Conservation (phyloP, 2,329 filamentous ascomycete species). For the Cladosporium phlei region DNA sequence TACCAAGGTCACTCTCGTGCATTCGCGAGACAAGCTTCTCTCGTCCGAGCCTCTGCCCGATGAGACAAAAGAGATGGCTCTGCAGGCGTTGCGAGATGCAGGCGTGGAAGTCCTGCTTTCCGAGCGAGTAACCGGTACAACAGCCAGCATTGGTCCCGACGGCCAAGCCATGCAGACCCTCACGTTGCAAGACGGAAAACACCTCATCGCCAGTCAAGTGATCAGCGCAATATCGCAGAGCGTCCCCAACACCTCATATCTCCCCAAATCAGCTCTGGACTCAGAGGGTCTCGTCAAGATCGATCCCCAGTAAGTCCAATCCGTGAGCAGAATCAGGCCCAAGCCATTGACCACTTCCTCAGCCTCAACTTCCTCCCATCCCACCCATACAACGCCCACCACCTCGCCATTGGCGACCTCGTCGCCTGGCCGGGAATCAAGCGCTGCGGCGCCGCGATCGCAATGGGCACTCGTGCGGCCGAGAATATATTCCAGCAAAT, state of each 20-base stretch:
- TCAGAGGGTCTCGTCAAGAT: conserved; percentile 64
- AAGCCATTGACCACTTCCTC: too few species aligned
- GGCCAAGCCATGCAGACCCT: conserved; percentile 43
- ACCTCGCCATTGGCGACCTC: conserved; percentile 68
- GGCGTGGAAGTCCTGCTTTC: conserved; percentile 63
- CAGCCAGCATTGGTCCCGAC: conserved; percentile 43
- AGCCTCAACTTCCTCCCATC: conserved; percentile 53
- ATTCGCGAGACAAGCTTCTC: conserved; percentile 65
- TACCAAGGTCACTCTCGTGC: conserved; percentile 66
- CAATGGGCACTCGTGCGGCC: conserved; percentile 63
- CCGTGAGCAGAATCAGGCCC: too few species aligned
- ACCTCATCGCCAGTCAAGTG: conserved; percentile 59
- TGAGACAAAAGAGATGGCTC: conserved; percentile 60
- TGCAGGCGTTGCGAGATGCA: conserved; percentile 54
- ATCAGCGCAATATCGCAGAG: conserved; percentile 65
- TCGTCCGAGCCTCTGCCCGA: conserved; percentile 69
- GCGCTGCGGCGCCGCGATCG: conserved; percentile 70
- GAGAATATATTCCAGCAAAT: conserved; percentile 64
- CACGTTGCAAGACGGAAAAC: conserved; percentile 56
- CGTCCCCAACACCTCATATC: conserved; percentile 57
- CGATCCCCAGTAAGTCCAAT: conserved; percentile 44
- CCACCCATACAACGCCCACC: conserved; percentile 54
- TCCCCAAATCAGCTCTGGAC: conserved; percentile 57
- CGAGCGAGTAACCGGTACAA: conserved; percentile 52
- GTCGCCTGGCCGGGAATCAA: conserved; percentile 73